Percentiles rank a stretch among this genome's conserved stretches.
Conservation (phyloP, 1,284 basidiomycete species). For the Athelia sp. region DNA sequence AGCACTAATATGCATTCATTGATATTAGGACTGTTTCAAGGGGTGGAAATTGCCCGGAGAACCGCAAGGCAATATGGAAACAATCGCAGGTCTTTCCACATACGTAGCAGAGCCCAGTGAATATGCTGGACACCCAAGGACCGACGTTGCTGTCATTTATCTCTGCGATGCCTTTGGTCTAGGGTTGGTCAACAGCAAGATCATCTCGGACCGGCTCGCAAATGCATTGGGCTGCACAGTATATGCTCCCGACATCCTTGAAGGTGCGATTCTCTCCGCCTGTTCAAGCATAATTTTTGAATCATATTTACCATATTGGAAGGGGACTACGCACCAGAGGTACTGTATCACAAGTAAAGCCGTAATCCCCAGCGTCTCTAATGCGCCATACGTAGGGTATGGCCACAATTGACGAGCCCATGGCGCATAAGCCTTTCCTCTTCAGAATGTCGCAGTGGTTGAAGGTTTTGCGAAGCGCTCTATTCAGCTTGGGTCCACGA, state of each 20-base stretch:
- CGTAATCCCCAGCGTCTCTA: no score
- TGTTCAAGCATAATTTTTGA: neutral
- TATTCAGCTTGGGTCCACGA: neutral
- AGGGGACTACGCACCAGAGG: no score
- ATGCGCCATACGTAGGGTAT: no score
- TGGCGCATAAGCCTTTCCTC: neutral
- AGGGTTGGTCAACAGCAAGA: neutral
- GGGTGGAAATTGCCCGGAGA: no score
- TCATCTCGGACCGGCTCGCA: neutral
- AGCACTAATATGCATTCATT: neutral
- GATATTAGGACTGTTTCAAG: neutral
- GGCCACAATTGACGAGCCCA: neutral
- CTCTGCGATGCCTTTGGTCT: neutral
- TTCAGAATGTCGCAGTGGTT: neutral
- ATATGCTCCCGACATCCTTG: neutral
- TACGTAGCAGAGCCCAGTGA: neutral
- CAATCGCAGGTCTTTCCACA: neutral
- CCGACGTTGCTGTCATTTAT: neutral
- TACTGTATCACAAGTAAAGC: no score
- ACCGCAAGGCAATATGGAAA: neutral
- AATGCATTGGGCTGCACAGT: neutral
- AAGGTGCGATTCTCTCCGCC: neutral
- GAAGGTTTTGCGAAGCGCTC: neutral
- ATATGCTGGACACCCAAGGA: neutral
- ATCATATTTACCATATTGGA: no score